phyloP scores from a whole-genome alignment of 2,329 filamentous ascomycete species.

The Diaporthe velutina region DNA sequence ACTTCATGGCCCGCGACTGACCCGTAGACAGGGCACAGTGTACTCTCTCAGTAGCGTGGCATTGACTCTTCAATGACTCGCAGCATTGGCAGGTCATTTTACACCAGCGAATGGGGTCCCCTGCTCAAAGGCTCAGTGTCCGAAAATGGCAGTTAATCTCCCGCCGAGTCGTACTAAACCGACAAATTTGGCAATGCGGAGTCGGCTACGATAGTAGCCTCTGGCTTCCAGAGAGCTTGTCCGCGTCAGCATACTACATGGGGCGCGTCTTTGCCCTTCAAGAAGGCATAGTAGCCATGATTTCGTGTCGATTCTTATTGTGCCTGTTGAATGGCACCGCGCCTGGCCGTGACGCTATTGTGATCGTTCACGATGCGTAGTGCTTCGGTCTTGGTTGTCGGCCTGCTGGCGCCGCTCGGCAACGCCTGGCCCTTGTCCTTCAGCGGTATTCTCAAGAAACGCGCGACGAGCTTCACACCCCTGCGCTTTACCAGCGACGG shows the following conservation, averaged over 20 bases:
- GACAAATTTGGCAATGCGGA: not conserved
- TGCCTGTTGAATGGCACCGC: not conserved
- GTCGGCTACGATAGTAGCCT: not conserved
- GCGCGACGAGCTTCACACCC: conserved; percentile 11
- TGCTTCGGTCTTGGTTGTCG: not conserved
- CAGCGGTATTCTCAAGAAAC: not conserved
- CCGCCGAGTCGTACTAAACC: not conserved
- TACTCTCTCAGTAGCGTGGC: not conserved
- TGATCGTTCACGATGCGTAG: not conserved
- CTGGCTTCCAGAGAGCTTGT: not conserved
- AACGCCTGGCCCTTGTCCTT: conserved; percentile 4
- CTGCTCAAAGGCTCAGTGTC: not conserved
- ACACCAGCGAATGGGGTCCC: not conserved
- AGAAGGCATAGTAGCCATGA: not conserved
- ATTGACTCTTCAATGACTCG: not conserved
- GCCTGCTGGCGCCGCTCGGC: conserved; percentile 2
- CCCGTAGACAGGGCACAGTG: not conserved
- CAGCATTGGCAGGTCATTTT: not conserved
- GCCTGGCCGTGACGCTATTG: not conserved
- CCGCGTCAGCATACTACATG: not conserved
- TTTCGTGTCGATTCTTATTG: not conserved
- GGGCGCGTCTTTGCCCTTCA: not conserved
- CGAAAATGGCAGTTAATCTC: not conserved
- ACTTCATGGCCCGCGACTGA: not conserved
- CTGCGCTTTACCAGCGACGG: conserved; percentile 27